Evolutionary conservation across 2,329 filamentous ascomycete species (phyloP), one percentile per base, ranked within the genome.

Genomic region (Aureobasidium sp.): DNA sequence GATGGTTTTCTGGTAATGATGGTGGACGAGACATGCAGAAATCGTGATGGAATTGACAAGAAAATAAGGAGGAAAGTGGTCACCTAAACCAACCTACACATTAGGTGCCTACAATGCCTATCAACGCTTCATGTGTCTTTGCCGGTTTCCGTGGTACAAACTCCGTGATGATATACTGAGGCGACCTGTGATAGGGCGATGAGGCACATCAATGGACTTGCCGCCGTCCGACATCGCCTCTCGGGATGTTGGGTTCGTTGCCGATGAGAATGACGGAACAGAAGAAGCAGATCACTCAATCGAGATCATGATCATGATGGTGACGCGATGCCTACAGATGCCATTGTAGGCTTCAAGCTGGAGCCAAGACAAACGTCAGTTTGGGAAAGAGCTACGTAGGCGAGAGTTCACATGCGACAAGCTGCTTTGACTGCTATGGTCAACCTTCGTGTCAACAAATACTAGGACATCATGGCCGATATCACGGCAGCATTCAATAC

Each of bases 401-500:
- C 56, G 44, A 41, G 37, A 60, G 57, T 51, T 60, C 36, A 51
- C 57, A 60, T 60, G 46, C 57, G 12, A 51, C 36, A 34, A 39
- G 27, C 26, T 41, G 34, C 15, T 37, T 29, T 32, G 27, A 26
- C 26, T 13, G 23, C 5, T 0, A 17, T 6, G 13, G 5, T 23
- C 32, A 47, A 48, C 42, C 48, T n/a, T 2, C 23, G n/a, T 7
- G 27, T 37, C 32, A n/a, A 44, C 34, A 29, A 32, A 26, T 9
- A 3, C n/a, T 32, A 52, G 32, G 9, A 5, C 37, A 61, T 15
- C 53, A 72, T 72, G 70, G 76, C 78, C 65, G 82, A 92, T 72
- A 79, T 91, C 64, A 90, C 88, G 9, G 78, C 84, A 41, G 72
- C 81, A 48, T 87, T 93, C 76, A 86, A 90, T 72, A 79, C 86